Evolutionary conservation across 1,284 basidiomycete species (phyloP).

Genomic region (Somion occarium): DNA sequence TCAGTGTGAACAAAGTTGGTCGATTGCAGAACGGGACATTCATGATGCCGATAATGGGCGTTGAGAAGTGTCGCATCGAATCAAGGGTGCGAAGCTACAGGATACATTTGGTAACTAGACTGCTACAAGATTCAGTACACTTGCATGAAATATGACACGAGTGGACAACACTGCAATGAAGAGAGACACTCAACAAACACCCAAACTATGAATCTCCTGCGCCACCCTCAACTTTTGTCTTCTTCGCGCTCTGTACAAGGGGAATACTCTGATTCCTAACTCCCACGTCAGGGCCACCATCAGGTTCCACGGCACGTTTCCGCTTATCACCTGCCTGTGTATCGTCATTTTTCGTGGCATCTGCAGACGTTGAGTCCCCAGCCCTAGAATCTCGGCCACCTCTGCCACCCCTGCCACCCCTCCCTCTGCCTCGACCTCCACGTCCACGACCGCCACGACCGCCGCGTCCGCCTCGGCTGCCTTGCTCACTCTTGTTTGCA

Average conservation of each 20-base stretch:
- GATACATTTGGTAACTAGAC: not conserved
- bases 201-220: conserved; percentile 18
- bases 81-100: not conserved
- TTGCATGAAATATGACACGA: not conserved
- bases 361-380: conserved; percentile 17
- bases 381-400: conserved; percentile 22
- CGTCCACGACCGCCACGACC: conserved; percentile 41
- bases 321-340: conserved; percentile 58
- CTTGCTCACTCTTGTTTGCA: conserved; percentile 26
- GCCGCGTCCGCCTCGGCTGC: conserved; percentile 35
- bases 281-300: conserved; percentile 65
- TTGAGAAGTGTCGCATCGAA: not conserved
- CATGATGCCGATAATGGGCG: no score
- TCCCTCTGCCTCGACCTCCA: conserved; percentile 39
- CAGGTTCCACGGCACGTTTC: conserved; percentile 69
- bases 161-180: not conserved
- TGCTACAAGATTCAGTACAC: not conserved
- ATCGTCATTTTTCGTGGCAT: conserved; percentile 8
- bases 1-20: no score
- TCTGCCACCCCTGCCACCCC: conserved; percentile 32
- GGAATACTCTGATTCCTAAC: conserved; percentile 59
- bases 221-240: conserved; percentile 59
- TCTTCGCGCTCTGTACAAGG: conserved; percentile 49
- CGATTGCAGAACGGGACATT: no score
- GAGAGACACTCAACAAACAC: not conserved